phyloP scores from a whole-genome alignment of 139 green algal genomes.

The Zygnema cylindricum region DNA sequence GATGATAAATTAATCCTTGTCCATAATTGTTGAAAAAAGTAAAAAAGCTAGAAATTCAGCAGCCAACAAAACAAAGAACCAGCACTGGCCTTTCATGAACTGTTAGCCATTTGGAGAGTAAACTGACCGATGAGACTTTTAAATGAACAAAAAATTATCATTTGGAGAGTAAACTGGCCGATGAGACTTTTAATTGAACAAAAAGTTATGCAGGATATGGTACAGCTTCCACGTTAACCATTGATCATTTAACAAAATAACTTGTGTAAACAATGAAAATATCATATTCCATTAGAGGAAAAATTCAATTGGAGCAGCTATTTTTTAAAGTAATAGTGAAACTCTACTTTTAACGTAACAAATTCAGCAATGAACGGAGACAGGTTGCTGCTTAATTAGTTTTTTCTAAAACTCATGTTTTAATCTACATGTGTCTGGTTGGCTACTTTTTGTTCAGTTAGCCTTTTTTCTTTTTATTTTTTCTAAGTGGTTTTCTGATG shows the following conservation, averaged over 20 bases:
- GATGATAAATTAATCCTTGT: slow-evolving; percentile 2
- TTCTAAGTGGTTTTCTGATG: background rate
- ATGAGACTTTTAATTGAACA: too few relatives aligned
- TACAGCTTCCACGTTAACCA: background rate
- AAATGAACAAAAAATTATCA: background rate
- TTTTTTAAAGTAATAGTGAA: too few relatives aligned
- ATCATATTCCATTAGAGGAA: too few relatives aligned
- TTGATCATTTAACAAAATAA: too few relatives aligned
- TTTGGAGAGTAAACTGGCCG: too few relatives aligned
- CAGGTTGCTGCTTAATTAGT: background rate
- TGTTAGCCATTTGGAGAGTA: too few relatives aligned
- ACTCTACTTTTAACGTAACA: too few relatives aligned
- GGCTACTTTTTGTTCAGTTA: background rate
- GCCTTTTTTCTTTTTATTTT: background rate
- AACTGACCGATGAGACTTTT: too few relatives aligned
- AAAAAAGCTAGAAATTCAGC: background rate
- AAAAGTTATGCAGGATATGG: background rate
- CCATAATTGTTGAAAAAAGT: slow-evolving; percentile 4
- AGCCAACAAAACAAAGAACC: background rate
- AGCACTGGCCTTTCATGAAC: too few relatives aligned
- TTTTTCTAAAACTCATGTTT: background rate
- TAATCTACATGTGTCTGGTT: background rate
- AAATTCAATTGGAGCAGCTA: too few relatives aligned
- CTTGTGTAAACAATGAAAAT: too few relatives aligned
- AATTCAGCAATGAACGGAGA: background rate